Evolutionary conservation across 306 rosid genomes (phyloP).

Genomic region (Canavalia gladiata): DNA sequence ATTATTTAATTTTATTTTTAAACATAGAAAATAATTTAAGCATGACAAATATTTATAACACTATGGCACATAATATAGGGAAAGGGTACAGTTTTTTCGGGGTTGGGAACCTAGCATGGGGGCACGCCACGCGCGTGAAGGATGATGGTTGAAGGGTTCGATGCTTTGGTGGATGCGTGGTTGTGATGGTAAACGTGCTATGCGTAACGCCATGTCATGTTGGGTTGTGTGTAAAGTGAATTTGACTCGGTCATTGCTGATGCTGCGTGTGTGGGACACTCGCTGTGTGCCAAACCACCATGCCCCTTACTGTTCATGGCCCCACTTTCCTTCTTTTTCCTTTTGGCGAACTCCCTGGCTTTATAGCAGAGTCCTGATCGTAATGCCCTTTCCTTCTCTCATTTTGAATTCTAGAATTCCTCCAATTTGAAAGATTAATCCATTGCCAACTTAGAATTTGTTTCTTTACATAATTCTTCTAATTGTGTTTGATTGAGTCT

Average conservation of each 20-base stretch:
- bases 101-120: background rate
- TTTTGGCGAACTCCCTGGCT: background rate
- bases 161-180: conserved; percentile 11
- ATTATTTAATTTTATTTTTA: too few relatives aligned
- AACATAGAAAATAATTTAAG: too few relatives aligned
- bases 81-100: background rate
- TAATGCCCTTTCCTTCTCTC: background rate
- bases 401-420: background rate
- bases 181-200: conserved; percentile 25
- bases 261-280: background rate
- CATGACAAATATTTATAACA: background rate
- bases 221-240: conserved; percentile 28
- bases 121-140: conserved; percentile 29
- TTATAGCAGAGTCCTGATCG: background rate
- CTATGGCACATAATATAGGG: background rate
- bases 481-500: background rate
- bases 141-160: background rate
- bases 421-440: background rate
- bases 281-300: background rate
- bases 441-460: background rate
- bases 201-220: conserved; percentile 26
- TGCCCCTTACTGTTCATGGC: background rate
- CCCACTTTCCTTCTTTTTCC: background rate
- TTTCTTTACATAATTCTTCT: background rate
- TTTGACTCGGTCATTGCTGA: conserved; percentile 19